phyloP scores from a whole-genome alignment of 768 basidiomycete genomes.

The Hypholoma fasciculare region DNA sequence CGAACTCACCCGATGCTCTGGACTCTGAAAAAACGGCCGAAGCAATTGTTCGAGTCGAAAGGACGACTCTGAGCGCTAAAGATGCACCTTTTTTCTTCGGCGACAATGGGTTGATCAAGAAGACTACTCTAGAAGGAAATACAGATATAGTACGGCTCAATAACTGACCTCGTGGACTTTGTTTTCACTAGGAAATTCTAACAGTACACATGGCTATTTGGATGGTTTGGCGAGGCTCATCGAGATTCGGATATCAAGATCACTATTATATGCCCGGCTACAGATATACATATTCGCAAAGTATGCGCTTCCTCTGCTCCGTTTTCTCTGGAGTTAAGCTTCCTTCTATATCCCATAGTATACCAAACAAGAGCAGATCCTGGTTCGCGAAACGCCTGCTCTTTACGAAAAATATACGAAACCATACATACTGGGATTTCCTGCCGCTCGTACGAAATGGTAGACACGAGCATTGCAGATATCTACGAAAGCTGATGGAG shows the following conservation, averaged over 20 bases:
- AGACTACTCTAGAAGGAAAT: conserved; percentile 48
- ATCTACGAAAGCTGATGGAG: background rate
- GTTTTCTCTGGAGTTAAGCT: background rate
- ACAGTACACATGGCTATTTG: conserved; percentile 83
- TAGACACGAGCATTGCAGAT: conserved; percentile 24
- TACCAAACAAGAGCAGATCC: conserved; percentile 63
- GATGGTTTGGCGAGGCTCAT: conserved; percentile 49
- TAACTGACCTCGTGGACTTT: background rate
- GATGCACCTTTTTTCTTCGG: conserved; percentile 38
- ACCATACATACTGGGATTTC: conserved; percentile 80
- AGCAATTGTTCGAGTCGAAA: conserved; percentile 79
- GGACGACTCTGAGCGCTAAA: conserved; percentile 59
- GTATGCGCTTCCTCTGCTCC: conserved; percentile 29
- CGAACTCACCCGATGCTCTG: conserved; percentile 17
- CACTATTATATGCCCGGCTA: conserved; percentile 85
- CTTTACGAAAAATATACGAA: conserved; percentile 70
- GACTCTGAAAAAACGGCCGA: conserved; percentile 24
- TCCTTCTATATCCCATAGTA: conserved; percentile 48
- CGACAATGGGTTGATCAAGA: conserved; percentile 36
- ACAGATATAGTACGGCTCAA: conserved; percentile 60
- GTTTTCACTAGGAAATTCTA: conserved; percentile 1
- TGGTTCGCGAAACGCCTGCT: conserved; percentile 84
- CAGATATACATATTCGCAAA: conserved; percentile 87
- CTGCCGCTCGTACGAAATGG: conserved; percentile 81
- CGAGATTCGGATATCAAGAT: conserved; percentile 72